A percentile compares a stretch with the other conserved stretches of the same genome.
Evolutionary conservation across 768 basidiomycete species (phyloP).

Genomic region (Epithele typhae): DNA sequence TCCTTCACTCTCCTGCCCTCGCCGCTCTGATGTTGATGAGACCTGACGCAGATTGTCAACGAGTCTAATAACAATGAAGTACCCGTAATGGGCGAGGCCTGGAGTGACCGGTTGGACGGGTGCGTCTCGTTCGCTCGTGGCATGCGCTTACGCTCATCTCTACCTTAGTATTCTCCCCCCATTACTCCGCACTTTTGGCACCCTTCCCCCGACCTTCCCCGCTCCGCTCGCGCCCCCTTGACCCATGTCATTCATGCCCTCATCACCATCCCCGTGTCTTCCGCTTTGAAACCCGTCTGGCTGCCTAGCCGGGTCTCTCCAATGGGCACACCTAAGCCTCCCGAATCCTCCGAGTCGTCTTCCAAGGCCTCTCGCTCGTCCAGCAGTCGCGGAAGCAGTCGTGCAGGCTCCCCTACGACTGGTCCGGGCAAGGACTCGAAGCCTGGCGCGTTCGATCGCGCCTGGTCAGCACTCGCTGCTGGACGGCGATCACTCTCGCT

Average conservation of each 20-base stretch:
- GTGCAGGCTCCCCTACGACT: conserved; percentile 16
- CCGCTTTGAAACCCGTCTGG: conserved; percentile 57
- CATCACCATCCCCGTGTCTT: conserved; percentile 68
- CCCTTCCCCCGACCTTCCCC: conserved; percentile 57
- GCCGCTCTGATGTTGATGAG: neutral
- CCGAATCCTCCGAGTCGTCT: conserved; percentile 26
- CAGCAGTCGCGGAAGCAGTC: conserved; percentile 9
- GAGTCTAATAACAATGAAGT: conserved; percentile 15
- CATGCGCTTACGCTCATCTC: neutral
- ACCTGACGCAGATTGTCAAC: conserved; percentile 17
- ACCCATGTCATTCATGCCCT: conserved; percentile 78
- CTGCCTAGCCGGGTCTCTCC: conserved; percentile 36
- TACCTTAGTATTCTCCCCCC: conserved; percentile 61
- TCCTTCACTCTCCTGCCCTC: conserved; percentile 3
- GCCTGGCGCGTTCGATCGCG: conserved; percentile 45
- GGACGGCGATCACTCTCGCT: conserved; percentile 40
- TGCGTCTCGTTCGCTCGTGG: conserved; percentile 40
- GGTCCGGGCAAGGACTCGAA: conserved; percentile 23
- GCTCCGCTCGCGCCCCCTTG: conserved; percentile 69
- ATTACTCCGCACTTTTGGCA: conserved; percentile 64
- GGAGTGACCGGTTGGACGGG: conserved; percentile 72
- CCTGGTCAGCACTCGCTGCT: conserved; percentile 49
- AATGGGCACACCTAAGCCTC: conserved; percentile 24
- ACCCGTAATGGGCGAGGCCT: conserved; percentile 68
- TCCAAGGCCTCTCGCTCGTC: conserved; percentile 24